Percentiles rank a stretch among this genome's conserved stretches.
Conservation (phyloP, 345 rosid genomes). For the Rhizophora mangle region DNA sequence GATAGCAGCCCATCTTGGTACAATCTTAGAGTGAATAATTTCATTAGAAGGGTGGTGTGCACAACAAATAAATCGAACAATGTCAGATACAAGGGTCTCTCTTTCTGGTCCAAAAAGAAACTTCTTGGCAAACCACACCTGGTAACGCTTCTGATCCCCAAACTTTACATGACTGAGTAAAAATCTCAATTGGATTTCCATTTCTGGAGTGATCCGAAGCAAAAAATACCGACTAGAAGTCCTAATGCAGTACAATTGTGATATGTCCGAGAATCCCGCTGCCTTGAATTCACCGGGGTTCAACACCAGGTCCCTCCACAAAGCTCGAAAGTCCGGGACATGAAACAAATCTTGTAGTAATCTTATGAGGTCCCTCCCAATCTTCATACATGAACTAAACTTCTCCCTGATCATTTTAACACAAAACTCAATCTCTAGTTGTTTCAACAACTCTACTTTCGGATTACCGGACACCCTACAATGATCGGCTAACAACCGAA, state of each 20-base stretch:
- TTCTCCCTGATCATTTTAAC: slow-evolving; percentile 73
- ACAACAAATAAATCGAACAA: slow-evolving; percentile 74
- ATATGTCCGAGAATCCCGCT: slow-evolving; percentile 40
- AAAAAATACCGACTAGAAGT: slow-evolving; percentile 65
- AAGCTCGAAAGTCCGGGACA: slow-evolving; percentile 52
- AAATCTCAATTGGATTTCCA: slow-evolving; percentile 72
- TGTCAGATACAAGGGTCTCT: slow-evolving; percentile 58
- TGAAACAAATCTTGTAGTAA: slow-evolving; percentile 75
- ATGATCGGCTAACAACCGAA: slow-evolving; percentile 69
- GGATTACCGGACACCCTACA: slow-evolving; percentile 37
- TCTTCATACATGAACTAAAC: slow-evolving; percentile 50
- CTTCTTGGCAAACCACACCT: slow-evolving; percentile 70
- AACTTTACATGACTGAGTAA: slow-evolving; percentile 68
- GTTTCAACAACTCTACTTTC: slow-evolving; percentile 45
- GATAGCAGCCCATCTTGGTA: slow-evolving; percentile 83
- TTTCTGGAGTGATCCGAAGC: slow-evolving; percentile 60
- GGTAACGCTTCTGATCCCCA: slow-evolving; percentile 70
- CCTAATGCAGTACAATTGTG: slow-evolving; percentile 47
- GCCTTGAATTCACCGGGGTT: slow-evolving; percentile 42
- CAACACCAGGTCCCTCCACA: slow-evolving; percentile 60
- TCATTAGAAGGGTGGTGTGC: slow-evolving; percentile 64
- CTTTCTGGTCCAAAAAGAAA: slow-evolving; percentile 51
- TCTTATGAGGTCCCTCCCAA: slow-evolving; percentile 73
- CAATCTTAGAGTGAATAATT: slow-evolving; percentile 51
- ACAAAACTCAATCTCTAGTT: slow-evolving; percentile 63